Evolutionary conservation across 768 basidiomycete species (phyloP).

Genomic region (Russula earlei): DNA sequence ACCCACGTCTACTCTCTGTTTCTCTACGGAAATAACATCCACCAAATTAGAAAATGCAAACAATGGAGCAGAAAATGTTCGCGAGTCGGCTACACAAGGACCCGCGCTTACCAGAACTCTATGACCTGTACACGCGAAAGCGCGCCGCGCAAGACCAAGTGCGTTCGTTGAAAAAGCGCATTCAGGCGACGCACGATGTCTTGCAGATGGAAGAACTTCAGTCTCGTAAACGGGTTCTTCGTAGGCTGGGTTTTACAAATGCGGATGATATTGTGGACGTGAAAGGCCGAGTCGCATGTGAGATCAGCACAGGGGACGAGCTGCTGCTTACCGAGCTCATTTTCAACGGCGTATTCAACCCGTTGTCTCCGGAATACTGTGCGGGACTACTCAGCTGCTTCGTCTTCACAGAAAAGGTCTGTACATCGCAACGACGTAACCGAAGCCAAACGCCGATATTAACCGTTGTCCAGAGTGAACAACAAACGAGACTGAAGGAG

Average conservation of each 20-base stretch:
- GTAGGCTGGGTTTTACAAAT: conserved; percentile 85
- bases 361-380: conserved; percentile 82
- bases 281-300: conserved; percentile 97
- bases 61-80: conserved; percentile 80
- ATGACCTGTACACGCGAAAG: conserved; percentile 72
- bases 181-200: conserved; percentile 84
- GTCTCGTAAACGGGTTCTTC: conserved; percentile 85
- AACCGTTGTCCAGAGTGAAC: conserved; percentile 57
- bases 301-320: conserved; percentile 97
- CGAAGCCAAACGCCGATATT: neutral
- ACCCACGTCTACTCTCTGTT: conserved; percentile 2
- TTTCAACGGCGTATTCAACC: conserved; percentile 94
- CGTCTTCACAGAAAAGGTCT: conserved; percentile 92
- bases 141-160: conserved; percentile 59
- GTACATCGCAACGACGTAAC: neutral
- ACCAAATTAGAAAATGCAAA: conserved; percentile 68
- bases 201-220: conserved; percentile 96
- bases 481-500: conserved; percentile 77
- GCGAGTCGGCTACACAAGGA: conserved; percentile 73
- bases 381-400: conserved; percentile 95
- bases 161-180: conserved; percentile 72
- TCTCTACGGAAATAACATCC: neutral
- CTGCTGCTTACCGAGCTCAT: conserved; percentile 91
- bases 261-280: conserved; percentile 89
- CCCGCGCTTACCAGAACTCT: conserved; percentile 68